These are phyloP conservation scores for Cadophora sp. DNA, from an alignment of 2,329 filamentous ascomycete species.

Conservation along the genomic window DNA sequence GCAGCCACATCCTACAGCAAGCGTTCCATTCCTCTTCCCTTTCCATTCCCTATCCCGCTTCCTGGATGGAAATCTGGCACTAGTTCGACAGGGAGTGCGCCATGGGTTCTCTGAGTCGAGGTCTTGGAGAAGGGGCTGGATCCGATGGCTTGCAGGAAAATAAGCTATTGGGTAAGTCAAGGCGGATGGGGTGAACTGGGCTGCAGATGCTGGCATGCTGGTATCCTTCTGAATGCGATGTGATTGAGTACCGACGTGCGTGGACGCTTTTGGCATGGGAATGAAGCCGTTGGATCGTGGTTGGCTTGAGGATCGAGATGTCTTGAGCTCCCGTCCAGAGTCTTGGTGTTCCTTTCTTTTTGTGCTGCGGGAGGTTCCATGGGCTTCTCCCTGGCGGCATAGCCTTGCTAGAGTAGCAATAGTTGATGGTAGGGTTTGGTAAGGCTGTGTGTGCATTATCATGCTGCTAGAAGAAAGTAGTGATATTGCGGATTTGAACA, in stretches of 20 bases:
- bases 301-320: constrained; percentile 6
- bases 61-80: neutral
- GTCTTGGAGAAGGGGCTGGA: constrained; percentile 14
- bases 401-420: neutral
- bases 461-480: neutral
- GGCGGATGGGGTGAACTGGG: neutral
- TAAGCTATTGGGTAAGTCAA: constrained; percentile 10
- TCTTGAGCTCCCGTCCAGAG: neutral
- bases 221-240: constrained; percentile 4
- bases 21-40: neutral
- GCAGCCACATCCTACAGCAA: neutral
- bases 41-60: neutral
- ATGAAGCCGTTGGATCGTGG: constrained; percentile 3
- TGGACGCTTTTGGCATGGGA: neutral
- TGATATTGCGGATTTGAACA: neutral
- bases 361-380: neutral
- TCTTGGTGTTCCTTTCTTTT: neutral
- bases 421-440: neutral
- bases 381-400: neutral
- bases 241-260: constrained; percentile 13
- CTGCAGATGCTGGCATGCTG: constrained; percentile 16
- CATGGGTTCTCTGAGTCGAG: neutral
- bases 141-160: constrained; percentile 22
- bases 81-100: constrained; percentile 1
- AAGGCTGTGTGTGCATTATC: neutral